Percentiles rank a stretch among this genome's conserved stretches.
These are phyloP conservation scores for Colletotrichum gloeosporioides DNA, from an alignment of 2,329 filamentous ascomycete species.

Conservation along the genomic window DNA sequence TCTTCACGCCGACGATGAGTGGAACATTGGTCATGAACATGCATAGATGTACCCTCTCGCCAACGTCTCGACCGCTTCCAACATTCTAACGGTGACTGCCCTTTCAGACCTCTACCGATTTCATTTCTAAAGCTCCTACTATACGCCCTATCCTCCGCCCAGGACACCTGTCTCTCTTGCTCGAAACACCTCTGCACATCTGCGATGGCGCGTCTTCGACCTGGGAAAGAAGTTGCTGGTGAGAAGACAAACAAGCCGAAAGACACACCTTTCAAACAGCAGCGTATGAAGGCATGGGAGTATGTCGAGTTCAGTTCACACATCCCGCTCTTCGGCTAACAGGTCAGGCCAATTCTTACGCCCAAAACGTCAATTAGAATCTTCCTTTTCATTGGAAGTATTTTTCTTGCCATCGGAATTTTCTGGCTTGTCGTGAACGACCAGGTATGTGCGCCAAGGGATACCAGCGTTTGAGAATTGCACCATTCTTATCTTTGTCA, in stretches of 20 bases:
- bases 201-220: background rate
- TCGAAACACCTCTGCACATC: background rate
- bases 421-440: background rate
- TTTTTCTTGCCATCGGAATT: background rate
- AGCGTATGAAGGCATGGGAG: background rate
- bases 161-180: background rate
- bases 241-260: background rate
- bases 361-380: background rate
- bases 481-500: no score
- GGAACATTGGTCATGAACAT: background rate
- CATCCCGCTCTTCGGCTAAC: background rate
- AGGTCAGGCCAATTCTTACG: background rate
- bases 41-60: background rate
- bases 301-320: background rate
- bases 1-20: background rate
- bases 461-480: background rate
- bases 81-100: rapidly evolving
- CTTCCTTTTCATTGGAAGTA: background rate
- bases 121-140: background rate
- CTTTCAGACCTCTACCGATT: background rate
- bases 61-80: background rate
- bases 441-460: background rate
- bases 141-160: background rate
- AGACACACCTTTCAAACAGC: background rate
- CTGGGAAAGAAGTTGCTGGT: background rate